phyloP scores from a whole-genome alignment of 2,329 filamentous ascomycete genomes.

The Periconia digitata region DNA sequence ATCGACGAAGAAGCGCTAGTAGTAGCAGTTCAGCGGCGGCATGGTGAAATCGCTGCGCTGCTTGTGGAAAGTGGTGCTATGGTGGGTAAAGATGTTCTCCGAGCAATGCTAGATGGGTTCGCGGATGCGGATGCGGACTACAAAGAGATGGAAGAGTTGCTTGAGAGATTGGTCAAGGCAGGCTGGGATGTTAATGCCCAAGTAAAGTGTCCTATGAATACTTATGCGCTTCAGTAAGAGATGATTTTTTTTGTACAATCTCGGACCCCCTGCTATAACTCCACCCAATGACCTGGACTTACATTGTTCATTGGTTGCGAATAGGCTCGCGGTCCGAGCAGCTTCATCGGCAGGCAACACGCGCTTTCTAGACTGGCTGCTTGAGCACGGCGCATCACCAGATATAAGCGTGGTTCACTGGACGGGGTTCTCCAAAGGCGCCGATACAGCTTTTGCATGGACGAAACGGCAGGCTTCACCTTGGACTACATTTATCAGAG shows the following conservation, averaged over 20 bases:
- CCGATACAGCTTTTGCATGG: no score
- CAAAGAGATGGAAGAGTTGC: not conserved
- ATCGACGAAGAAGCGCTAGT: not conserved
- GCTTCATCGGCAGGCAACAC: not conserved
- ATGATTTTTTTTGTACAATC: no score
- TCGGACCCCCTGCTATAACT: no score
- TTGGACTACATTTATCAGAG: no score
- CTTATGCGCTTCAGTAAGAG: not conserved
- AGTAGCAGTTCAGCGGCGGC: not conserved
- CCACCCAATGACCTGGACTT: no score
- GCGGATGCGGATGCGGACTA: not conserved
- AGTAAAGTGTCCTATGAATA: not conserved
- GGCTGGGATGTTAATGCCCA: not conserved
- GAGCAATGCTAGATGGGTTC: not conserved
- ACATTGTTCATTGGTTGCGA: no score
- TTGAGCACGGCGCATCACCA: not conserved
- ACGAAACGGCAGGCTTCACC: no score
- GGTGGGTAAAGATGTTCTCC: not conserved
- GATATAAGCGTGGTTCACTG: not conserved
- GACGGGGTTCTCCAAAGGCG: no score
- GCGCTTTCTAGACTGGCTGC: not conserved
- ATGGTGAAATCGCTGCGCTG: not conserved
- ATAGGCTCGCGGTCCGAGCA: not conserved
- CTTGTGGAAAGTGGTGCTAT: not conserved
- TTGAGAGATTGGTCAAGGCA: not conserved